Conservation (phyloP, 2,329 filamentous ascomycete species). For the Penicillium sp. region DNA sequence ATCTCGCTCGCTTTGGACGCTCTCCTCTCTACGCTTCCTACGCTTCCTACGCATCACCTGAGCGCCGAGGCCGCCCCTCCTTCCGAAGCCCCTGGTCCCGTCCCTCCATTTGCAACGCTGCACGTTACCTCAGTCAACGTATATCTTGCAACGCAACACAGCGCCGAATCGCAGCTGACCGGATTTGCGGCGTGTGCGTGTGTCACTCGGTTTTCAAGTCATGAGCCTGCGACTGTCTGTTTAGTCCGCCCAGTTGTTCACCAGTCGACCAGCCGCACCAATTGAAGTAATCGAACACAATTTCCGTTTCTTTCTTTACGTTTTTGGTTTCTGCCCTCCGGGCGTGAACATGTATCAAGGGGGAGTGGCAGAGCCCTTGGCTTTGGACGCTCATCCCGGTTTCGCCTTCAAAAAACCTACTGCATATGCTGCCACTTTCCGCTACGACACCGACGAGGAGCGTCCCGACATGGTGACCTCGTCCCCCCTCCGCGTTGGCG, state of each 20-base stretch:
- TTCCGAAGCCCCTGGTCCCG: conserved; percentile 5
- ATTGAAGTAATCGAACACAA: background rate
- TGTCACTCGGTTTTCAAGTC: conserved; percentile 4
- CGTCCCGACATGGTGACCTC: conserved; percentile 28
- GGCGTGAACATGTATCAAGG: conserved; percentile 29
- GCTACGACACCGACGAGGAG: conserved; percentile 26
- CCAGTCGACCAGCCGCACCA: background rate
- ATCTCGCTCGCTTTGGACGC: background rate
- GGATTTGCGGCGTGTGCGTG: background rate
- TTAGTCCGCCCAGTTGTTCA: background rate
- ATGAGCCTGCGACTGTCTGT: conserved; percentile 1
- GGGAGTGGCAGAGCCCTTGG: conserved; percentile 30
- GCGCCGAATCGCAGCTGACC: background rate
- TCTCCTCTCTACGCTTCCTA: too few relatives aligned
- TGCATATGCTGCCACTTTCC: conserved; percentile 39
- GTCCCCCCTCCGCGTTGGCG: conserved; percentile 23
- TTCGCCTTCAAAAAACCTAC: conserved; percentile 31
- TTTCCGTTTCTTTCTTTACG: background rate
- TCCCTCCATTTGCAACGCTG: conserved; percentile 5
- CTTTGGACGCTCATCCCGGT: conserved; percentile 29
- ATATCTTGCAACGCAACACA: conserved; percentile 2
- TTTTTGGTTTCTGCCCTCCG: background rate
- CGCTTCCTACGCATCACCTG: too few relatives aligned
- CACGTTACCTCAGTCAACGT: conserved; percentile 1
- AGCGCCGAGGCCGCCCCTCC: conserved; percentile 6